Conservation (phyloP, 495 filamentous ascomycete genomes). For the Aspergillus baeticus region DNA sequence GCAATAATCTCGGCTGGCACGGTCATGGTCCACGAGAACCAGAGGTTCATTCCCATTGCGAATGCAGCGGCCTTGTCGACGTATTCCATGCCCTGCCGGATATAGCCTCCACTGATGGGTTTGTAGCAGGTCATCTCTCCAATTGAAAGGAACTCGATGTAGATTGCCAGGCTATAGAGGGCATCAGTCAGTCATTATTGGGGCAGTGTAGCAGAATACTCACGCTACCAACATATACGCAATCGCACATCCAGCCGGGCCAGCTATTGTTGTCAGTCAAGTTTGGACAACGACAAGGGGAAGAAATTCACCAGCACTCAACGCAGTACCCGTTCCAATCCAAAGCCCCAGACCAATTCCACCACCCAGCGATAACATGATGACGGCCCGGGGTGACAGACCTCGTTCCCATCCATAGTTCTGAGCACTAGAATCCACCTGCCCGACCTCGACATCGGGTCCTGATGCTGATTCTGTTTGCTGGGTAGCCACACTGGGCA, state of each 20-base stretch:
- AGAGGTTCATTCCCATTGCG: conserved; percentile 32
- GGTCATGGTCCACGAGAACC: conserved; percentile 33
- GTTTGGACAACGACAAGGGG: not conserved
- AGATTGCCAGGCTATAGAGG: conserved; percentile 23
- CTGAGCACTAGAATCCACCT: not conserved
- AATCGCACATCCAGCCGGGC: conserved; percentile 26
- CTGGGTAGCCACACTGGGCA: not conserved
- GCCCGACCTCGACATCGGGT: not conserved
- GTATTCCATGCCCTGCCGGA: conserved; percentile 31
- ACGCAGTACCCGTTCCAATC: conserved; percentile 30
- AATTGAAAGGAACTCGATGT: conserved; percentile 27
- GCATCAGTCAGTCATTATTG: not conserved
- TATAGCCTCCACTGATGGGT: conserved; percentile 29
- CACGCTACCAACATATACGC: conserved; percentile 31
- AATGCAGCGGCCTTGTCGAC: conserved; percentile 30
- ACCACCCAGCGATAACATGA: conserved; percentile 35
- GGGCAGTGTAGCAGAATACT: not conserved
- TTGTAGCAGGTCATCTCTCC: conserved; percentile 35
- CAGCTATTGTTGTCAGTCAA: conserved; percentile 16
- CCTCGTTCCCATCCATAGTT: conserved; percentile 26
- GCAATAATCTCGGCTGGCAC: conserved; percentile 32
- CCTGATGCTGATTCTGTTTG: not conserved
- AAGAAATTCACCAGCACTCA: conserved; percentile 19
- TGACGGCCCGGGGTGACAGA: conserved; percentile 26
- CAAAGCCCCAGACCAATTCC: conserved; percentile 30